Evolutionary conservation across 2,329 filamentous ascomycete species (phyloP), one percentile per base, ranked within the genome.

Genomic region (Epichloe elymi): DNA sequence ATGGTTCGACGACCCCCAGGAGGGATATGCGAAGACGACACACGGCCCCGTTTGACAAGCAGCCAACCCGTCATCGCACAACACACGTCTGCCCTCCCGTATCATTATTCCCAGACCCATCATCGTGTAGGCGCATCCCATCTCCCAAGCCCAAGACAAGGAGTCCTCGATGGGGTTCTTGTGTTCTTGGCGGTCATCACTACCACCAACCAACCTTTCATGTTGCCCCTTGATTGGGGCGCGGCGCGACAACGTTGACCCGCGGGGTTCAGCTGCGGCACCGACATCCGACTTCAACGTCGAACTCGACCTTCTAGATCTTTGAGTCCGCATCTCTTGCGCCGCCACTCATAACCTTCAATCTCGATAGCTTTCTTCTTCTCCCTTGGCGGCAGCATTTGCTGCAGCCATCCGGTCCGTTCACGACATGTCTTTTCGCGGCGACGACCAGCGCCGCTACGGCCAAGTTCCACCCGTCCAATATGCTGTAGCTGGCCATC

Each of bases 391-490:
- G 23, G 48, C 49, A 33, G 49, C 40, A 37, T 51, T 23, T 37
- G 45, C 49, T 49, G 52, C 40, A 40, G 49, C 41, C 33, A 4
- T 37, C 30, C 46, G 20, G 30, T 14, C 37, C 20, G 30, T 43
- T 19, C 11, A 44, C 56, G 58, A 51, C 59, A 84, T 84, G 80
- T 83, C 80, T 51, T 84, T 83, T 63, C 73, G 76, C 61, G 76
- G 76, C 60, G 77, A 82, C 59, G 74, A 77, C 60, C 76, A 79
- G 63, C 74, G 78, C 65, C 77, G 80, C 44, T 84, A 83, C 60
- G 80, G 80, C 67, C 78, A 83, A 67, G 69, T 84, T 47, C 80
- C 81, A 55, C 81, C 80, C 15, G 79, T 80, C 33, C 80, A 82
- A 62, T 84, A 84, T 59, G 74, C 78, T 15, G 68, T 78, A 56